Conservation (phyloP, 2,329 filamentous ascomycete genomes). For the Colletotrichum kahawae region DNA sequence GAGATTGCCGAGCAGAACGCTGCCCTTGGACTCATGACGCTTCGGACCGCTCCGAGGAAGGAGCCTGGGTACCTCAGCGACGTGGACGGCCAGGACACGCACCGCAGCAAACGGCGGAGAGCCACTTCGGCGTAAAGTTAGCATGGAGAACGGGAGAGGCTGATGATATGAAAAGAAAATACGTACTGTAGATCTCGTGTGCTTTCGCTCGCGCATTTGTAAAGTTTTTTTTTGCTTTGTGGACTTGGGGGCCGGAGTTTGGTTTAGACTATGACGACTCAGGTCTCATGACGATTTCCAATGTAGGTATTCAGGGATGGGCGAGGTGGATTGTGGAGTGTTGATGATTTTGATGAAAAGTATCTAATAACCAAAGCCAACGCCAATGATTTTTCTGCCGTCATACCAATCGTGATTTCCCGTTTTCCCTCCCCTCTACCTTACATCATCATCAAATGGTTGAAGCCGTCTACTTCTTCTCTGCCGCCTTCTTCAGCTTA, state of each 20-base stretch:
- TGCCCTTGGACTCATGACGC: slow-evolving; percentile 52
- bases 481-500: slow-evolving; percentile 72
- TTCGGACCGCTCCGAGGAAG: slow-evolving; percentile 34
- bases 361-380: neutral
- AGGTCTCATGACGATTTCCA: neutral
- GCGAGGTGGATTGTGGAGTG: neutral
- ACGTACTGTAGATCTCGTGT: neutral
- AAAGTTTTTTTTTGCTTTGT: neutral
- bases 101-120: slow-evolving; percentile 44
- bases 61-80: slow-evolving; percentile 16
- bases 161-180: neutral
- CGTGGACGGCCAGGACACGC: slow-evolving; percentile 27
- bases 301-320: neutral
- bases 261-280: neutral
- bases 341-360: neutral
- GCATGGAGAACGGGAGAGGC: neutral
- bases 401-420: neutral
- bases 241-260: neutral
- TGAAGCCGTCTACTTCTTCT: slow-evolving; percentile 33
- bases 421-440: neutral
- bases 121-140: slow-evolving; percentile 41
- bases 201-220: slow-evolving; percentile 4
- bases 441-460: neutral
- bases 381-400: neutral
- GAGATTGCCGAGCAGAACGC: slow-evolving; percentile 48